Percentiles rank a stretch among this genome's conserved stretches.
Evolutionary conservation across 768 basidiomycete genomes (phyloP).

Genomic region (Mycena sanguinolenta): DNA sequence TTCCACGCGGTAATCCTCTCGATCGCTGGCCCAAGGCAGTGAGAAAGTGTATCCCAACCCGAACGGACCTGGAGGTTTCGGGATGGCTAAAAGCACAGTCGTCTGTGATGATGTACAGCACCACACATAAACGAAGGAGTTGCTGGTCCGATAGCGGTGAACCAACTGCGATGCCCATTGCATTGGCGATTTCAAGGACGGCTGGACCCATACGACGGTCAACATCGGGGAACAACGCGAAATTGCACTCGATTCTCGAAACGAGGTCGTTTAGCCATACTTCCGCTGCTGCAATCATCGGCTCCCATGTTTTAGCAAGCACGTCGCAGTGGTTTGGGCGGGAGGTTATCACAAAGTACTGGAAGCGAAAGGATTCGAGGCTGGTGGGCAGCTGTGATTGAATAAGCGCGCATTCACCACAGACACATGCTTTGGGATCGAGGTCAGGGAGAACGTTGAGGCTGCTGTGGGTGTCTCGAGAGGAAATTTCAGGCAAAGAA

Average conservation of each 20-base stretch:
- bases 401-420: conserved; percentile 11
- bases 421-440: conserved; percentile 6
- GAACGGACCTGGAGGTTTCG: conserved; percentile 1
- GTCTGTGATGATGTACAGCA: conserved; percentile 1
- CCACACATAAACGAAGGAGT: conserved; percentile 11
- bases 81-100: neutral
- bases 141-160: conserved; percentile 11
- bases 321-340: neutral
- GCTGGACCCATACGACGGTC: conserved; percentile 19
- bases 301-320: neutral
- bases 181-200: conserved; percentile 10
- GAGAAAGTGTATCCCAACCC: neutral
- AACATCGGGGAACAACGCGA: neutral
- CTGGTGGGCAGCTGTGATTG: neutral
- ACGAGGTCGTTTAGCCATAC: conserved; percentile 6
- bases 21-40: conserved; percentile 13
- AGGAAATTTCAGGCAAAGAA: neutral
- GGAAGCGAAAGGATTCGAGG: conserved; percentile 9
- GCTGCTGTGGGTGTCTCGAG: conserved; percentile 10
- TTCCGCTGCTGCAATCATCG: neutral
- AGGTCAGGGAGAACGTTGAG: conserved; percentile 5
- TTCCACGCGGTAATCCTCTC: conserved; percentile 6
- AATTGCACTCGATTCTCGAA: neutral
- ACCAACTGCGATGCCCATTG: conserved; percentile 9
- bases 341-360: conserved; percentile 9